A percentile compares a stretch with the other conserved stretches of the same genome.
These are phyloP conservation scores for Lentinula guzmanii DNA, from an alignment of 768 basidiomycete species.

Conservation along the genomic window DNA sequence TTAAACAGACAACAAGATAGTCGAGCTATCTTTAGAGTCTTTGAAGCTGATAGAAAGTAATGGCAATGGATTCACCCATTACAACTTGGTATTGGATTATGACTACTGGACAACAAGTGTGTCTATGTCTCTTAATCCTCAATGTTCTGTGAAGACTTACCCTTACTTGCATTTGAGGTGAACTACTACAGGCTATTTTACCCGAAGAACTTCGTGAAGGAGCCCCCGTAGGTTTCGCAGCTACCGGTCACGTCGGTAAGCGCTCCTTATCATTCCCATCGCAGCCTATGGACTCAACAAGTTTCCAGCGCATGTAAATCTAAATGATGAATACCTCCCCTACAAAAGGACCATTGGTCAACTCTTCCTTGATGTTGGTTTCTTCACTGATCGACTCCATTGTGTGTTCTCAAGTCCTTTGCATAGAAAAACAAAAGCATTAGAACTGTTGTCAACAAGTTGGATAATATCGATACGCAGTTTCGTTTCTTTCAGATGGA, in stretches of 20 bases:
- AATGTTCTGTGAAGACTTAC: not conserved
- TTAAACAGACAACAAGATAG: slow-evolving; percentile 45
- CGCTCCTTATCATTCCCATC: not conserved
- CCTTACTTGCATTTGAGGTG: slow-evolving; percentile 45
- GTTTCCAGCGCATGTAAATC: slow-evolving; percentile 78
- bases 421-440: slow-evolving; percentile 79
- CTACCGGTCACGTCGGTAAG: slow-evolving; percentile 87
- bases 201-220: slow-evolving; percentile 74
- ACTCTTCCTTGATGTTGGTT: slow-evolving; percentile 80
- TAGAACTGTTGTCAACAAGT: slow-evolving; percentile 92
- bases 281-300: not conserved
- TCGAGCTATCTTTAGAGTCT: slow-evolving; percentile 55
- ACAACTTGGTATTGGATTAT: slow-evolving; percentile 68
- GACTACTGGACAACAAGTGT: slow-evolving; percentile 85
- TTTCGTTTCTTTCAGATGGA: slow-evolving; percentile 98
- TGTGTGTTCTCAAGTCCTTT: slow-evolving; percentile 10
- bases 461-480: slow-evolving; percentile 75
- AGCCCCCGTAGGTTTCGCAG: slow-evolving; percentile 82
- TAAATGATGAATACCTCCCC: slow-evolving; percentile 85
- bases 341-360: slow-evolving; percentile 90
- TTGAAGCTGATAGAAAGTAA: slow-evolving; percentile 51
- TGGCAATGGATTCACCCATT: slow-evolving; percentile 46
- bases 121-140: not conserved
- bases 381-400: not conserved
- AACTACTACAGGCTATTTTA: slow-evolving; percentile 76